Evolutionary conservation across 768 basidiomycete genomes (phyloP).

Genomic region (Boletus edulis): DNA sequence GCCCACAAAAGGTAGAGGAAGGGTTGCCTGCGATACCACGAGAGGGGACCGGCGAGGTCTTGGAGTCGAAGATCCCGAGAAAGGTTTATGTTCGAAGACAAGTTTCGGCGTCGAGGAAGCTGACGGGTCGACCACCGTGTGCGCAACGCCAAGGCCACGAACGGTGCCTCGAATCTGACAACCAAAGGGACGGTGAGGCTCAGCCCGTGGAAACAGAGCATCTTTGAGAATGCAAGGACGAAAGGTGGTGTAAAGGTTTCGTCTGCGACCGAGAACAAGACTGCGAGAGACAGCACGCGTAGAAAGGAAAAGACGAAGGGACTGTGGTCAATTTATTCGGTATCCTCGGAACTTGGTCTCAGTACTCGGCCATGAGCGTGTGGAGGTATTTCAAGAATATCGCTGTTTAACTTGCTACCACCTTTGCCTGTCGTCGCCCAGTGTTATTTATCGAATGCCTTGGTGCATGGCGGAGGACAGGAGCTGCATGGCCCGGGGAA

Average conservation of each 20-base stretch:
- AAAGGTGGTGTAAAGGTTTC: slow-evolving; percentile 10
- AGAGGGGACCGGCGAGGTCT: background rate
- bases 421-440: too few species aligned
- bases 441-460: too few species aligned
- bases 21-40: slow-evolving; percentile 12
- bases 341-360: slow-evolving; percentile 23
- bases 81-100: slow-evolving; percentile 17
- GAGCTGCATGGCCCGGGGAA: too few species aligned
- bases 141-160: slow-evolving; percentile 14
- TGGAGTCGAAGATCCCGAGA: slow-evolving; percentile 21
- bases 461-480: too few species aligned
- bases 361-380: too few species aligned
- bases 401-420: too few species aligned
- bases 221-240: slow-evolving; percentile 15
- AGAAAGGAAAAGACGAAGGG: slow-evolving; percentile 25
- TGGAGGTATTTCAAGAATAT: too few species aligned
- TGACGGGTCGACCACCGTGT: background rate
- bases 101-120: slow-evolving; percentile 12
- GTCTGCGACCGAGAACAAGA: slow-evolving; percentile 14
- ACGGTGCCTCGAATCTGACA: background rate
- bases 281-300: background rate
- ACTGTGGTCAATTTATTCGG: slow-evolving; percentile 29
- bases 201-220: slow-evolving; percentile 26
- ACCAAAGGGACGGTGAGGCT: slow-evolving; percentile 24
- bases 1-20: slow-evolving; percentile 12